Evolutionary conservation across 345 rosid genomes (phyloP), one percentile per base, ranked within the genome.

Genomic region (Sisymbrium altissimum): DNA sequence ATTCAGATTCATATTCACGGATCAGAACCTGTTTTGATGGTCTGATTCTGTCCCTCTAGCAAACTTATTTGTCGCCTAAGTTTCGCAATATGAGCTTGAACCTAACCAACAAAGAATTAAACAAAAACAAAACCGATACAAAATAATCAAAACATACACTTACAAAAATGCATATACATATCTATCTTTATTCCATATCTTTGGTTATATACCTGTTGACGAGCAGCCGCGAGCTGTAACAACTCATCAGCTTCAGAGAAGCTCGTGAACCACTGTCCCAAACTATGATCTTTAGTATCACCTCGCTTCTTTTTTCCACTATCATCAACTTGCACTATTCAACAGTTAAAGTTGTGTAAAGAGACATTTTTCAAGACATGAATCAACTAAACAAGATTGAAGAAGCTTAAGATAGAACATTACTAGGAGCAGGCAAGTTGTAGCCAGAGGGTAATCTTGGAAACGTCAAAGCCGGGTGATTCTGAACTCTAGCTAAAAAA

Each of bases 191-290:
- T 8, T 14, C 10, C 33, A 64, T n/a, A n/a, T 35, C 45, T 57
- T 6, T 41, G 23, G 13, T 23, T 63, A 59, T 3, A 18, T 72
- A 86, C 96, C 88, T 86, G 90, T 70, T 87, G 89, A 69, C 89
- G 90, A 54, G 92, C 96, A 72, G 88, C 89, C 0, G 89, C 84
- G 30, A 87, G 90, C 78, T 84, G 84, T 50, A 84, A 61, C 70
- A 87, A 80, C 82, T 87, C 90, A 80, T 89, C 92, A 30, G 89
- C 88, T 79, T 87, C 92, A 30, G 90, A 86, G 83, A 87, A 89
- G 73, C 80, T 86, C 81, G 79, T 72, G 78, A 84, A 85, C 83
- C 84, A 86, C 52, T 80, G 89, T 63, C 71, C 79, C 46, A 87
- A 43, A 19, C 80, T 83, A 80, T 86, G 83, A 60, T 87, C 88